A percentile compares a stretch with the other conserved stretches of the same genome.
Conservation (phyloP, 768 basidiomycete species). For the Omphalotus guepiniiformis region DNA sequence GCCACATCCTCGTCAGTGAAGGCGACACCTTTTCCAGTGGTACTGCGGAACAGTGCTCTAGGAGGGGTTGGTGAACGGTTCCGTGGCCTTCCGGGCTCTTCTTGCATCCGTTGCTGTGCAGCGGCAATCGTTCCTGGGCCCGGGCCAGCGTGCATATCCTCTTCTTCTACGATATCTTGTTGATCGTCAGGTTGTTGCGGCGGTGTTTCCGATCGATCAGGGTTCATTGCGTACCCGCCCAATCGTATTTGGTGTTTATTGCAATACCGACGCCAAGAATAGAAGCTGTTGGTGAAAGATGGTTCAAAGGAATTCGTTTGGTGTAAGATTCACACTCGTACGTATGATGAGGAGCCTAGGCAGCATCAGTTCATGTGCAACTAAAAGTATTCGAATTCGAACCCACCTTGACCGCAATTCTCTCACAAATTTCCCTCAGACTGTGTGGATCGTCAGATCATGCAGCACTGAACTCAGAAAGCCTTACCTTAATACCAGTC, state of each 20-base stretch:
- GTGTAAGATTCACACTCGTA: constrained; percentile 29
- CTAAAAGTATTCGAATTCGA: constrained; percentile 1
- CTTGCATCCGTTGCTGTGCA: constrained; percentile 30
- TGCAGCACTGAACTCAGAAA: background rate
- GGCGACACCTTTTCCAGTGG: constrained; percentile 86
- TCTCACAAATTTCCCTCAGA: constrained; percentile 82
- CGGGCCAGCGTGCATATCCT: constrained; percentile 24
- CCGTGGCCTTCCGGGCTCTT: constrained; percentile 32
- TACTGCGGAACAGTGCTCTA: constrained; percentile 73
- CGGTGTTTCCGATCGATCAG: constrained; percentile 42
- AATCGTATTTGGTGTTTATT: constrained; percentile 92
- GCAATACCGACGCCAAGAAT: constrained; percentile 89
- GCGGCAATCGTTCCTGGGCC: constrained; percentile 44
- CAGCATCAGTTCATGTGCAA: constrained; percentile 7
- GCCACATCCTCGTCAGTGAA: constrained; percentile 81
- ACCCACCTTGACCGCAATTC: constrained; percentile 75
- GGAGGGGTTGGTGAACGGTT: constrained; percentile 80
- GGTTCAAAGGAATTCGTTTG: constrained; percentile 5
- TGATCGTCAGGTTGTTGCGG: constrained; percentile 36
- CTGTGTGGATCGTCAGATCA: constrained; percentile 22
- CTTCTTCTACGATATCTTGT: constrained; percentile 35
- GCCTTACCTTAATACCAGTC: constrained; percentile 69
- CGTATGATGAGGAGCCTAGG: constrained; percentile 86
- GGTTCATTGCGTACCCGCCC: constrained; percentile 77
- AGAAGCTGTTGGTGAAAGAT: constrained; percentile 59